Base-by-base conservation (phyloP, 331 rosid species). In the Malus hybrid region DNA sequence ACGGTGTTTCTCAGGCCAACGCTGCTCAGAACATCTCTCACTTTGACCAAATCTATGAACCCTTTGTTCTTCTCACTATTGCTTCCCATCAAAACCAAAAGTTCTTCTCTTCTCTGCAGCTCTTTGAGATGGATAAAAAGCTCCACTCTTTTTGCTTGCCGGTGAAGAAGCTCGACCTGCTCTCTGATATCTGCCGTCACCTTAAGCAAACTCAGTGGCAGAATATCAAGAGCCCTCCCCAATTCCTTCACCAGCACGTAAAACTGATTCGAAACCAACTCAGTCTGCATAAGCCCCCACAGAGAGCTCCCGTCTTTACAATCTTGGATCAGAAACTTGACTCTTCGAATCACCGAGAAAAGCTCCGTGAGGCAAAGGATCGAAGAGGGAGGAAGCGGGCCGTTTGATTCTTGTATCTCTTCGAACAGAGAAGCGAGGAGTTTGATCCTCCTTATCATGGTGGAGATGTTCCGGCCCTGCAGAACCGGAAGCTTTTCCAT, bases 101-200 rank as follows among this genome's bases (percentile, higher is more conserved):
- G 88, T 28, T 82, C 87, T 48, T 87, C 90, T 78, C 92, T 87
- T 80, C 85, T 73, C 44, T 80, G 90, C 80, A 86, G 39, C 58
- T 90, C 95, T 79, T 69, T 67, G 34, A 87, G 82, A 75, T 94
- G 92, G 56, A 79, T 74, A 26, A 70, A 72, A 76, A 84, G 80
- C 78, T 86, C 97, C 26, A 63, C 86, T 70, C 91, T 81, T 74
- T 86, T 94, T 4, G 96, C 82, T 68, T 94, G 99, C 66, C 81
- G 89, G 75, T 87, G 93, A 46, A 94, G 93, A 75, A 94, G 89
- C 85, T 90, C 95, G 69, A 94, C 86, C 82, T 94, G 99, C 79
- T 92, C 99, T 55, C 81, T 68, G n/a, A 77, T 77, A 85, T 94
- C 99, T 34, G 83, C 75, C 15, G 96, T 84, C 34, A 90, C 42